Base-by-base conservation (phyloP, 805 yeast species). In the Starmerella geochares region DNA sequence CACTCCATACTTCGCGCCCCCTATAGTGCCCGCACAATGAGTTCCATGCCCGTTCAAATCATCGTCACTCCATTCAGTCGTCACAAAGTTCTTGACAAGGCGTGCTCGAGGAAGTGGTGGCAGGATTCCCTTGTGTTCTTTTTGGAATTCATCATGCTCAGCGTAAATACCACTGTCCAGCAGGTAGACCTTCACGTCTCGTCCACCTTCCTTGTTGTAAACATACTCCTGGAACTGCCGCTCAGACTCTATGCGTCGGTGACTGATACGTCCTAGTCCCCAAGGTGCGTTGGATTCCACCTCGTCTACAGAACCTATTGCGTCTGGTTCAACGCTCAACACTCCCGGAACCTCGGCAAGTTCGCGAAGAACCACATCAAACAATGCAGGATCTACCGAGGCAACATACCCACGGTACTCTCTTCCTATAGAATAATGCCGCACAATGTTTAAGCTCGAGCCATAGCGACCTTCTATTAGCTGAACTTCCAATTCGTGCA, bases 11-110 rank as follows among this genome's bases (percentile, higher is more conserved):
- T 80, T 77, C 47, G 67, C 71, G 1, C 95, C 84, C 0, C 90
- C 95, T 49, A 86, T 75, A 11, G 86, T 69, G 3, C 96, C 96
- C 0, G 96, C 95, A 43, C 88, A 94, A 65, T 87, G 96, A 1
- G 96, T 86, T n/a, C 67, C 96, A 64, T 87, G 96, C 0, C 96
- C 96, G 58, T 81, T 80, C 9, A 67, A 67, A 62, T 88, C 96
- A 6, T 84, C 86, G 1, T 72, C 48, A 10, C 69, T 70, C 33
- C 24, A 27, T 35, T 68, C 71, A 3, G 63, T 64, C 0, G 79
- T 73, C 55, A 47, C 50, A 33, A 74, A 71, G 49, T 77, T 79
- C 0, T 66, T 70, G 17, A 75, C 66, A 39, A 63, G 61, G 11
- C 65, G 59, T 0, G 71, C 74, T 33, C 78, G 65, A 19, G 33